Conservation (phyloP, 2,329 filamentous ascomycete genomes). For the Aureobasidium sp. region DNA sequence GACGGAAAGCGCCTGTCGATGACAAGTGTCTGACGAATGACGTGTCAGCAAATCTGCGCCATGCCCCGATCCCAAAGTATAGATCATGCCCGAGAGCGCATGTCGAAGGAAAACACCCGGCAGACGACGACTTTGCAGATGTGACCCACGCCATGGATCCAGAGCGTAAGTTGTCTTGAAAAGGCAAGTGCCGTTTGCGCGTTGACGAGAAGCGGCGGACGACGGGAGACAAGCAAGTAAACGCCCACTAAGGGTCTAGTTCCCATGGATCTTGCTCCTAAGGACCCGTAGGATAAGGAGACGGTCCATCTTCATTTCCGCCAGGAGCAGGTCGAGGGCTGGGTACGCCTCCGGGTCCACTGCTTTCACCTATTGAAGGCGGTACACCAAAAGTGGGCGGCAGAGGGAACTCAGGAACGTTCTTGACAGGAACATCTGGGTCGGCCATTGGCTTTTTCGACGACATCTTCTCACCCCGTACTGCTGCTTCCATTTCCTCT, state of each 20-base stretch:
- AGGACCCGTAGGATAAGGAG: slow-evolving; percentile 11
- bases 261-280: not conserved
- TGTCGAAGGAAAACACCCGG: not conserved
- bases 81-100: not conserved
- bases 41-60: not conserved
- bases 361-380: not conserved
- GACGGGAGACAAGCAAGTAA: not conserved
- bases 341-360: slow-evolving; percentile 10
- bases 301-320: slow-evolving; percentile 12
- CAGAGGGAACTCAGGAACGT: slow-evolving; percentile 46
- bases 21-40: not conserved
- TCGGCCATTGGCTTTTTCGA: slow-evolving; percentile 59
- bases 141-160: not conserved
- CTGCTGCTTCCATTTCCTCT: slow-evolving; percentile 83
- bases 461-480: slow-evolving; percentile 71
- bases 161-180: not conserved
- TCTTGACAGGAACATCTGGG: slow-evolving; percentile 56
- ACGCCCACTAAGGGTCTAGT: not conserved
- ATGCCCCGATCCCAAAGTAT: not conserved
- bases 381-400: slow-evolving; percentile 13
- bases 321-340: not conserved
- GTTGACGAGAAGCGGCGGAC: not conserved
- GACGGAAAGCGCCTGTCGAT: not conserved
- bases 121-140: not conserved
- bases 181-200: not conserved